phyloP scores from a whole-genome alignment of 2,329 filamentous ascomycete species.

The Alternaria brassicicola region DNA sequence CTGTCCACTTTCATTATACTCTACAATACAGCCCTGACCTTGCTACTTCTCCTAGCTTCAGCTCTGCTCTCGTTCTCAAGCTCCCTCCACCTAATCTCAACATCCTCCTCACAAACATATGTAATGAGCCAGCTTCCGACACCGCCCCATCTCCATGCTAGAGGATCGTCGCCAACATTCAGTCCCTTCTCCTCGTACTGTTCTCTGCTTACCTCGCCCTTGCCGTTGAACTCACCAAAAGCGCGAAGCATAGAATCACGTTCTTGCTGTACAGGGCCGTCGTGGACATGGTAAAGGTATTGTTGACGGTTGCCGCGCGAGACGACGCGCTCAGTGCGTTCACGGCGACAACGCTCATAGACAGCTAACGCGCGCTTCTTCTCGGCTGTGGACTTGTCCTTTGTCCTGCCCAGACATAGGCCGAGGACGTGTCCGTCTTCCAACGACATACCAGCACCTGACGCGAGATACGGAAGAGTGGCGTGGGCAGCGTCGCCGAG shows the following conservation, averaged over 20 bases:
- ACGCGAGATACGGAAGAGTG: constrained; percentile 67
- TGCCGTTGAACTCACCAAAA: constrained; percentile 40
- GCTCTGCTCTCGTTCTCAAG: constrained; percentile 16
- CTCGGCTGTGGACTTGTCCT: constrained; percentile 45
- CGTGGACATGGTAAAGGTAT: constrained; percentile 65
- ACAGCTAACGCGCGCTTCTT: constrained; percentile 51
- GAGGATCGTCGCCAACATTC: constrained; percentile 37
- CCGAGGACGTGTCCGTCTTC: constrained; percentile 66
- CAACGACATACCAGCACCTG: constrained; percentile 64
- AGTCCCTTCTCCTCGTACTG: constrained; percentile 30
- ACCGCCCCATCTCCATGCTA: constrained; percentile 48
- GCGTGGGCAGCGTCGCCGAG: constrained; percentile 70
- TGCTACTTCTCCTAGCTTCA: neutral
- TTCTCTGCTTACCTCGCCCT: constrained; percentile 24
- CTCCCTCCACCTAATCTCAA: constrained; percentile 38
- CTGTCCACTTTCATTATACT: neutral
- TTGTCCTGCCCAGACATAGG: constrained; percentile 58
- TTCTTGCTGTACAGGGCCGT: constrained; percentile 62
- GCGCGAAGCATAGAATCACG: constrained; percentile 52
- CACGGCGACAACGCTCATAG: constrained; percentile 64
- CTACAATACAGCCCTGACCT: constrained; percentile 31
- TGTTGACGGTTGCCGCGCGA: constrained; percentile 66
- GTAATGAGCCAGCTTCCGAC: constrained; percentile 46
- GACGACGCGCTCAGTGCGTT: constrained; percentile 66
- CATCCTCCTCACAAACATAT: constrained; percentile 44